Evolutionary conservation across 345 rosid genomes (phyloP).

Genomic region (Ailanthus altissimus): DNA sequence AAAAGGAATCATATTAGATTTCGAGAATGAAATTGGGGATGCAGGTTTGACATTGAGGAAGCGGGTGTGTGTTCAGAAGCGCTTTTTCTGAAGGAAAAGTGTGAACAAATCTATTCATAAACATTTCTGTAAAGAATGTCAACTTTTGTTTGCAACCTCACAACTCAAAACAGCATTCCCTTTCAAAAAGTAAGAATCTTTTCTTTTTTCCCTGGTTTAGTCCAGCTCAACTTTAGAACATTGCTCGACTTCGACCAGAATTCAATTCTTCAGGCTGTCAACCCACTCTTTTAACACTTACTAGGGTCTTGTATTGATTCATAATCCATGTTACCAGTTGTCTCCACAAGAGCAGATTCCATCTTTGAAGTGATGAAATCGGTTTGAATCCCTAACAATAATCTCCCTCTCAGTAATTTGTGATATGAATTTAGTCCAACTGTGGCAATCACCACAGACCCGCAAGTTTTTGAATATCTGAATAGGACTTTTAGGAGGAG

Average conservation of each 20-base stretch:
- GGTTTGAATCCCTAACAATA: constrained; percentile 45
- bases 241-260: background rate
- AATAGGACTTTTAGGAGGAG: constrained; percentile 43
- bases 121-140: background rate
- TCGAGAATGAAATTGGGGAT: background rate
- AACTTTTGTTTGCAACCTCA: background rate
- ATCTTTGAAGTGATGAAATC: constrained; percentile 57
- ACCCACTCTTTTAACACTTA: background rate
- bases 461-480: constrained; percentile 58
- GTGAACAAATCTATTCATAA: background rate
- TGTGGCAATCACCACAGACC: constrained; percentile 52
- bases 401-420: constrained; percentile 37
- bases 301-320: background rate
- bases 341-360: constrained; percentile 62
- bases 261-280: background rate
- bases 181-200: background rate
- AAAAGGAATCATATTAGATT: background rate
- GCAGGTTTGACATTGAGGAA: no score
- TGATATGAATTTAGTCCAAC: constrained; percentile 38
- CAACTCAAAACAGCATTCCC: background rate
- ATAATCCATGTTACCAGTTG: constrained; percentile 40
- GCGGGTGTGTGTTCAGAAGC: no score
- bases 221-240: background rate
- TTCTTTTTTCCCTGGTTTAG: background rate
- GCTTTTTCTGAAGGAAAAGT: background rate